These are phyloP conservation scores for Ustilago crameri DNA, from an alignment of 1,284 basidiomycete genomes.

Conservation along the genomic window DNA sequence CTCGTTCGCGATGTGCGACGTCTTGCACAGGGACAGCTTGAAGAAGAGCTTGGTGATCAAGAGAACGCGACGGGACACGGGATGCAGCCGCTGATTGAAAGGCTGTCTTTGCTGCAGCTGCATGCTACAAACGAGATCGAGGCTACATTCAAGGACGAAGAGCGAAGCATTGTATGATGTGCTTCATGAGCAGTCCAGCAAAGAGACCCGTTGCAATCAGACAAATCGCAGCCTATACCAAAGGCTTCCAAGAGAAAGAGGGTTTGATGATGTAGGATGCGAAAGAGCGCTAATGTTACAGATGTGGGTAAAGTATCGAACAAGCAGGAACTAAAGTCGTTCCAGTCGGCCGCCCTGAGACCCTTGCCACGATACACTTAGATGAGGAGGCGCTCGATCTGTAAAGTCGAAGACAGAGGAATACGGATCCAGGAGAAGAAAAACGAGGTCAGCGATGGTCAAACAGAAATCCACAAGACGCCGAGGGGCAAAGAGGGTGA, in stretches of 20 bases:
- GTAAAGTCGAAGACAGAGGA: slow-evolving; percentile 5
- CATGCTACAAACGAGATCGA: slow-evolving; percentile 10
- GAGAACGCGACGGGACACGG: not conserved
- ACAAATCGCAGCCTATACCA: no score
- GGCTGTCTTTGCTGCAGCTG: slow-evolving; percentile 14
- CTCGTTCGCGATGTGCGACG: slow-evolving; percentile 17
- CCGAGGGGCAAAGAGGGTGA: not conserved
- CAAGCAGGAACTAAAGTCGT: slow-evolving; percentile 6
- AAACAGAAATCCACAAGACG: not conserved
- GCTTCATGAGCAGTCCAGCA: not conserved
- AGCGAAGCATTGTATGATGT: not conserved
- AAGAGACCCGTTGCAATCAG: not conserved
- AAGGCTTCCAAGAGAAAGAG: not conserved
- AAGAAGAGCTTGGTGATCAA: not conserved
- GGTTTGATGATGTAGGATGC: slow-evolving; percentile 9
- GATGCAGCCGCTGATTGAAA: slow-evolving; percentile 9
- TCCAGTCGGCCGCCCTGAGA: slow-evolving; percentile 5
- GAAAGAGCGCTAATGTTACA: slow-evolving; percentile 30
- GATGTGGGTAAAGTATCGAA: slow-evolving; percentile 13
- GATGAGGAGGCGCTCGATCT: slow-evolving; percentile 66
- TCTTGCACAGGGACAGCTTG: not conserved
- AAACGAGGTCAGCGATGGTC: slow-evolving; percentile 7
- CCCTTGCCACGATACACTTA: slow-evolving; percentile 21
- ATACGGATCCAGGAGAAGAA: not conserved
- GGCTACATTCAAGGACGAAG: slow-evolving; percentile 6